Evolutionary conservation across 1,284 basidiomycete species (phyloP).

Genomic region (Phlebopus sp.): DNA sequence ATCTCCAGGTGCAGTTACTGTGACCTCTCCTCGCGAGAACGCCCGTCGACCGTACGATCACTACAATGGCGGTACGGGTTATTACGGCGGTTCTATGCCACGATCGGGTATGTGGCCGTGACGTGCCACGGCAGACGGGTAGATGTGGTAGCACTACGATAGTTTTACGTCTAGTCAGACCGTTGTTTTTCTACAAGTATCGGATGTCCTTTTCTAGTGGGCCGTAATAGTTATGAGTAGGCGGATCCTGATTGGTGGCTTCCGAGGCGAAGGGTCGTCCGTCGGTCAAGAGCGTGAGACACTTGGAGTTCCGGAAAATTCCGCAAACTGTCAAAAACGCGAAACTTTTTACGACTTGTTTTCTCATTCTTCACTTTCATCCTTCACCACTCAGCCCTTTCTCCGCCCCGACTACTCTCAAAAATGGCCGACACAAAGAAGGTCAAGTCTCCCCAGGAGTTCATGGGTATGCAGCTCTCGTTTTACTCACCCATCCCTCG

Average conservation of each 20-base stretch:
- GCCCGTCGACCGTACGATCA: slow-evolving; percentile 24
- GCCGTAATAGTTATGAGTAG: background rate
- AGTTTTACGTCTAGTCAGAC: slow-evolving; percentile 8
- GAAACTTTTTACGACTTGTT: slow-evolving; percentile 33
- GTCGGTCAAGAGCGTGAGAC: slow-evolving; percentile 39
- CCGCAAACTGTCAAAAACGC: slow-evolving; percentile 38
- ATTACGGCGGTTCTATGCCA: slow-evolving; percentile 28
- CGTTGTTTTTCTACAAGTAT: slow-evolving; percentile 12
- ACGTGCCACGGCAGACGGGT: slow-evolving; percentile 3
- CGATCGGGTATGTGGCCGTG: slow-evolving; percentile 31
- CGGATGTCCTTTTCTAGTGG: background rate
- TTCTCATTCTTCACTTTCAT: slow-evolving; percentile 38
- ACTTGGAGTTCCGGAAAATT: slow-evolving; percentile 36
- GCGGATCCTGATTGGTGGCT: slow-evolving; percentile 10
- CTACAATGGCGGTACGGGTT: slow-evolving; percentile 21
- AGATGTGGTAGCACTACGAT: slow-evolving; percentile 25
- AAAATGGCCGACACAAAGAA: slow-evolving; percentile 77
- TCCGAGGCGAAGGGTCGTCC: background rate
- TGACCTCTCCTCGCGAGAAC: slow-evolving; percentile 17
- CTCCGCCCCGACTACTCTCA: slow-evolving; percentile 34
- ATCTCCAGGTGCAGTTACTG: slow-evolving; percentile 19
- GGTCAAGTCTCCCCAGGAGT: slow-evolving; percentile 78
- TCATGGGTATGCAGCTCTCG: slow-evolving; percentile 54
- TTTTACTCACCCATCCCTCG: no score
- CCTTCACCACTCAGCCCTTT: slow-evolving; percentile 50